Evolutionary conservation across 169 alveolate genomes (phyloP).

Genomic region (Eimeria falciformis): DNA sequence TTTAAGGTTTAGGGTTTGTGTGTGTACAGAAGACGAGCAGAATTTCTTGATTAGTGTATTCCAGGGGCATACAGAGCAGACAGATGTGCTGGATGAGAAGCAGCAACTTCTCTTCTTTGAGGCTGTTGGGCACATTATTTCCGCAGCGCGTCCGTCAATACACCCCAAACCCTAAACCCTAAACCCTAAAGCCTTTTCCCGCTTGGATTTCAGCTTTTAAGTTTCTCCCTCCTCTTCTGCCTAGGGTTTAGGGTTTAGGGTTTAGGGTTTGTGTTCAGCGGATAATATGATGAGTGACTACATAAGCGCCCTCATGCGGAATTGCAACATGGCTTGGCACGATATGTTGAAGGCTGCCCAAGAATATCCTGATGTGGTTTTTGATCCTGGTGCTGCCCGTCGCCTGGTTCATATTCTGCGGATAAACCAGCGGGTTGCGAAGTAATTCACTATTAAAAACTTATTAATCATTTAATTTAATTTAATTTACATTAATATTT

Average conservation of each 20-base stretch:
- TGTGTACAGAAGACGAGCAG: slow-evolving; percentile 67
- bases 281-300: slow-evolving; percentile 4
- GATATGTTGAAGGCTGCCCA: slow-evolving; percentile 29
- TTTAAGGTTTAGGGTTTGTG: not conserved
- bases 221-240: not conserved
- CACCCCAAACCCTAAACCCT: slow-evolving; percentile 37
- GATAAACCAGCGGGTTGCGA: slow-evolving; percentile 66
- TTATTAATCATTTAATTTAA: not conserved
- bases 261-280: slow-evolving; percentile 19
- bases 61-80: slow-evolving; percentile 43
- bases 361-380: not conserved
- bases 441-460: not conserved
- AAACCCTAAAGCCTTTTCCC: slow-evolving; percentile 1
- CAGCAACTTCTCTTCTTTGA: slow-evolving; percentile 76
- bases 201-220: not conserved
- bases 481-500: not conserved
- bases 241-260: slow-evolving; percentile 29
- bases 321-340: slow-evolving; percentile 18
- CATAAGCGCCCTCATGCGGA: slow-evolving; percentile 48
- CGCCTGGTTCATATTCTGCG: slow-evolving; percentile 68
- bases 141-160: slow-evolving; percentile 70
- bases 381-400: slow-evolving; percentile 5
- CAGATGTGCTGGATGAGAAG: slow-evolving; percentile 72
- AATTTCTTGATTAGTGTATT: slow-evolving; percentile 53
- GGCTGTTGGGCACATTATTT: slow-evolving; percentile 71